Evolutionary conservation across 2,329 filamentous ascomycete genomes (phyloP), one percentile per base, ranked within the genome.

Genomic region (Botryotinia calthae): DNA sequence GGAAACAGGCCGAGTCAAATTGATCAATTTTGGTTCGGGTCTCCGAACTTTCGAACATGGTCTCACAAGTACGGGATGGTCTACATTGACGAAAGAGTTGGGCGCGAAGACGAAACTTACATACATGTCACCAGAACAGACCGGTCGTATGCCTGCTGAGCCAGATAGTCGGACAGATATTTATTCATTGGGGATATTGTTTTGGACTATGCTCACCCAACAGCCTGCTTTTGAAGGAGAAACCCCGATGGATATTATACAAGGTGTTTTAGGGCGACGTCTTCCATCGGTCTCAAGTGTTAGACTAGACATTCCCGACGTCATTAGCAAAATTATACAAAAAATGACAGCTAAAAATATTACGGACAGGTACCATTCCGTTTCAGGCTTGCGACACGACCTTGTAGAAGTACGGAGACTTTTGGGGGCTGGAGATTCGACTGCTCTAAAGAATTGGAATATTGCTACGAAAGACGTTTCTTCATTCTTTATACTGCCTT

Each of bases 101-200:
- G 95, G 95, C 2, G 93, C 94, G 58, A 94, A 94, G 82, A 91
- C 95, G 80, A 97, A 97, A 82, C 85, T 98, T 31, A 89, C 95
- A 69, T 98, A 94, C 80, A 97, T 98, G 80, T 95, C 94, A 64
- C 95, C 95, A 0, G 95, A 98, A 80, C 95, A 98, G 84, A 98
- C 95, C 3, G 95, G 95, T 22, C 90, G 95, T 31, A 92, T 98
- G 87, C 93, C 94, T 4, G 94, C 93, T 5, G 95, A 98, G 81
- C 95, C 95, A 1, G 95, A 98, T 82, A 93, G 89, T 61, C 89
- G 95, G 58, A 98, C 95, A 25, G 95, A 98, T 81, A 97, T 98
- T 46, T 98, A 98, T 83, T 95, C 93, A 0, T 84, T 98, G 1
- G 95, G 95, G 6, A 90, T 98, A 56, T 82, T 98, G 1, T 95